Evolutionary conservation across 2,329 filamentous ascomycete species (phyloP), one percentile per base, ranked within the genome.

Genomic region (Zarea fungicola): DNA sequence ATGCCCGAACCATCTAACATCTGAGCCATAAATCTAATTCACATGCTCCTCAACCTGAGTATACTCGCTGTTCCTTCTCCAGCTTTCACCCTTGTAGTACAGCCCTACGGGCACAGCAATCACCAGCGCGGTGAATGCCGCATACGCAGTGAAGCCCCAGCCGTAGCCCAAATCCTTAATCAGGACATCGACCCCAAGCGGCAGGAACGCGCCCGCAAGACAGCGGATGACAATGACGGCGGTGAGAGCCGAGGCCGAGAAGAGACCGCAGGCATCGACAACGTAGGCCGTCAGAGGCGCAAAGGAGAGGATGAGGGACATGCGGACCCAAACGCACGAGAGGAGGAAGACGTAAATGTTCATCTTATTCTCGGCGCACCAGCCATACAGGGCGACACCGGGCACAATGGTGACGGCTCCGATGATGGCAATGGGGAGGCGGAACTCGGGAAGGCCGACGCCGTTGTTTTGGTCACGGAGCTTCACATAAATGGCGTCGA

Each of bases 131-230:
- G 44, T 48, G 3, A 11, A 35, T 11, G 40, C 19, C 6, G 44
- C 44, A n/a, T 48, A 48, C 14, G 14, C n/a, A 6, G 14, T 41
- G 28, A 48, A 48, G 8, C 44, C 44, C 35, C 36, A 41, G 14
- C 44, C 44, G 16, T 48, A 48, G 26, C 44, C 44, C 26, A 48
- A 7, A 6, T 9, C 18, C n/a, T 39, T 48, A 26, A 97, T 97
- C 14, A 67, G 70, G 48, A 66, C 95, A 80, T 95, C 95, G 65
- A 97, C 97, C 62, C 92, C 93, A 34, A 97, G 92, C 60, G 93
- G 93, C 31, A 97, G 84, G 71, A 97, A 97, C 56, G 93, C 91
- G 65, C 93, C 92, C 61, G 92, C 92, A 57, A 92, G 89, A 72
- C 97, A 97, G 54, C 87, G 87, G 62, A 90, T 36, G 22, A 53